Base-by-base conservation (phyloP, 148 eudicot species). In the Spergularia bocconei region DNA sequence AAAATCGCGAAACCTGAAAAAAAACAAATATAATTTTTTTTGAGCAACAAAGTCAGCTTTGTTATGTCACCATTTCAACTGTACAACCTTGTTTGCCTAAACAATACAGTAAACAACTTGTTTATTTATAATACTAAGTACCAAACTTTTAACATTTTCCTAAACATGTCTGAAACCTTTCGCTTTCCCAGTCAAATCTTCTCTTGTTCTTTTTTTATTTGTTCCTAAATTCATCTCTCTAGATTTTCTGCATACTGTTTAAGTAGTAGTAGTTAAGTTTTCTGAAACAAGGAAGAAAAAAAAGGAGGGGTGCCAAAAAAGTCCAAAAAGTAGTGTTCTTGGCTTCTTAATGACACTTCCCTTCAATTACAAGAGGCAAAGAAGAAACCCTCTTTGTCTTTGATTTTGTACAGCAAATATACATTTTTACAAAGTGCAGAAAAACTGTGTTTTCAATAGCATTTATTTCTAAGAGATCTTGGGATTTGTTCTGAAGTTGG, bases 31-130 rank as follows among this genome's bases (percentile, higher is more conserved):
- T 60, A 75, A 56, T 19, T 48, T 23, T 53, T 59, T 59, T 75
- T 1, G 67, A 52, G 67, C 52, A 86, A 3, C n/a, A 69, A 90
- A 88, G 94, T 90, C 94, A 88, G 91, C 91, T 74, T 29, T 87
- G 19, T 79, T 73, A 70, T 82, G 87, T 82, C 87, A 82, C 78
- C 81, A 80, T 84, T 83, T 82, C 80, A 23, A 23, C 39, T 14
- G 16, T 48, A 44, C 69, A 14, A 33, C 29, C 16, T 33, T 64
- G 15, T 63, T 23, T 63, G 17, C 25, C 25, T 64, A 64, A 64
- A 29, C 36, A 29, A 29, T 29, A 29, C n/a, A n/a, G n/a, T 63
- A 21, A 5, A 13, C 36, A 63, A 8, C 12, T 11, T 11, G 5
- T 6, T 13, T 36, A 5, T 7, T 21, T 13, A 53, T 51, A 70